Conservation (phyloP, 768 basidiomycete genomes). For the Suillus americanus region DNA sequence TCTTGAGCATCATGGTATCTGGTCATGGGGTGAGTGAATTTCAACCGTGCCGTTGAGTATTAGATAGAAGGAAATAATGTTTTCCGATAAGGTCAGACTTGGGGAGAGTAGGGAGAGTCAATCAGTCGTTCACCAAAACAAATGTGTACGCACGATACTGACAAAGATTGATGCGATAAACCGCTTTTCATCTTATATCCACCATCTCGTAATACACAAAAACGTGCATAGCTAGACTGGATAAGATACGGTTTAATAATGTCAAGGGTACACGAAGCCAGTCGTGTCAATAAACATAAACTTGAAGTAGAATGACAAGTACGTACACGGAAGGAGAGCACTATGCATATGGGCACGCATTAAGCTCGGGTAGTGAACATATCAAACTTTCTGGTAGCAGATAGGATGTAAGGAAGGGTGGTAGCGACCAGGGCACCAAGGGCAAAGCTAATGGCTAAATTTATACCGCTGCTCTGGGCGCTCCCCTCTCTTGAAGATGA, state of each 20-base stretch:
- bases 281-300: background rate
- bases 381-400: background rate
- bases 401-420: constrained; percentile 8
- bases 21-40: background rate
- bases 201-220: background rate
- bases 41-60: background rate
- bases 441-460: constrained; percentile 20
- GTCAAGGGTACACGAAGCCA: background rate
- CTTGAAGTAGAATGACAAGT: background rate
- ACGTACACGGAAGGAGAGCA: background rate
- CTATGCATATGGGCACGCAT: background rate
- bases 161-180: background rate
- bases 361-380: background rate
- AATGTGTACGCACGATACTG: background rate
- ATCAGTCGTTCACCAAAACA: background rate
- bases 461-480: background rate
- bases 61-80: background rate
- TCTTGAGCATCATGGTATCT: background rate
- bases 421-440: constrained; percentile 14
- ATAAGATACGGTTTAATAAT: background rate
- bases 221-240: background rate
- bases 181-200: background rate
- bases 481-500: background rate
- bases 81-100: background rate
- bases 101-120: background rate